A percentile compares a stretch with the other conserved stretches of the same genome.
phyloP scores from a whole-genome alignment of 202 grass and related monocot species.

The Setaria italica region DNA sequence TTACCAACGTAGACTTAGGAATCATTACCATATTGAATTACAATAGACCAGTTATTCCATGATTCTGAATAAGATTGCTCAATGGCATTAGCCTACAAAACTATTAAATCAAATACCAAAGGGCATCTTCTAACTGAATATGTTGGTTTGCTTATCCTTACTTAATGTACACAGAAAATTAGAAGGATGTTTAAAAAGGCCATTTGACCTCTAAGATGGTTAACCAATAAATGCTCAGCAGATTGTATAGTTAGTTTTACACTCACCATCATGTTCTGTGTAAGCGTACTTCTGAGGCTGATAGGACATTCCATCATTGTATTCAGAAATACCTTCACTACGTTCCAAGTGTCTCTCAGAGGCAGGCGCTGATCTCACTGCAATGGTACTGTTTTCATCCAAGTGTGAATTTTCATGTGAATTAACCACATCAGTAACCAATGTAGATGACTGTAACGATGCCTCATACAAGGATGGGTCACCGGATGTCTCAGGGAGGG shows the following conservation, averaged over 20 bases:
- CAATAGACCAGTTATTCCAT: not conserved
- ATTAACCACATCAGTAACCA: slow-evolving; percentile 49
- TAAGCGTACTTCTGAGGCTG: slow-evolving; percentile 58
- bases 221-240: slow-evolving; percentile 11
- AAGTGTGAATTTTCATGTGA: slow-evolving; percentile 56
- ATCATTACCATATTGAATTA: slow-evolving; percentile 17
- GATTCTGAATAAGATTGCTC: slow-evolving; percentile 3
- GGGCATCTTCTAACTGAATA: not conserved
- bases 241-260: slow-evolving; percentile 19
- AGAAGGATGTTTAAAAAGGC: slow-evolving; percentile 19
- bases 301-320: slow-evolving; percentile 63
- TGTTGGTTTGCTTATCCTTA: slow-evolving; percentile 15
- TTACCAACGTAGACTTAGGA: not conserved
- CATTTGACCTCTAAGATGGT: slow-evolving; percentile 11
- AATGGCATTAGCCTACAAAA: not conserved
- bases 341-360: slow-evolving; percentile 64
- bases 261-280: slow-evolving; percentile 71
- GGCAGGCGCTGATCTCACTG: slow-evolving; percentile 40
- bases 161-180: not conserved
- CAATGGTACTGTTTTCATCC: slow-evolving; percentile 50
- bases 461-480: slow-evolving; percentile 41
- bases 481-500: slow-evolving; percentile 55
- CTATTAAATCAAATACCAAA: not conserved
- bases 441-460: slow-evolving; percentile 50
- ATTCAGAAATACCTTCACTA: slow-evolving; percentile 56